A percentile compares a stretch with the other conserved stretches of the same genome.
These are phyloP conservation scores for Xylaria sp. DNA, from an alignment of 2,329 filamentous ascomycete genomes.

Conservation along the genomic window DNA sequence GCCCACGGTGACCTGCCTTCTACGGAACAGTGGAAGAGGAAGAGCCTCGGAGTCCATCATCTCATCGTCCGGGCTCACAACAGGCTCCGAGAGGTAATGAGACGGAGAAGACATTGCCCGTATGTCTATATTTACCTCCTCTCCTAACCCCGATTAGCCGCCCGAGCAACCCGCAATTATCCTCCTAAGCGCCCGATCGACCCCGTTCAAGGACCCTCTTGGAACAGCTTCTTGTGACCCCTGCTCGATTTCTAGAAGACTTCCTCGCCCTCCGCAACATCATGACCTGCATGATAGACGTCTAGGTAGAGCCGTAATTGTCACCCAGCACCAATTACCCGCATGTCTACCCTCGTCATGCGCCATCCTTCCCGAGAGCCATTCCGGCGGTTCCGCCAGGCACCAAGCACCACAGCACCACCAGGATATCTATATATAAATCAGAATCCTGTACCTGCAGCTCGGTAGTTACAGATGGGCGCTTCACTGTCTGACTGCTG, in stretches of 20 bases:
- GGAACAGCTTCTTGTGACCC: slow-evolving; percentile 15
- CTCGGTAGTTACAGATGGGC: slow-evolving; percentile 22
- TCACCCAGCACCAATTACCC: slow-evolving; percentile 20
- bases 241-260: slow-evolving; percentile 24
- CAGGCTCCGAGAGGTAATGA: background rate
- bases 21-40: too few species aligned
- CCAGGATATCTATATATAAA: slow-evolving; percentile 10
- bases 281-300: slow-evolving; percentile 20
- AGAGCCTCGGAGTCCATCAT: background rate
- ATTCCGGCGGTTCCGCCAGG: slow-evolving; percentile 25
- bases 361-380: slow-evolving; percentile 20
- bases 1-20: too few species aligned
- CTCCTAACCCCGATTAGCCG: background rate
- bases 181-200: slow-evolving; percentile 24
- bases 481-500: slow-evolving; percentile 23
- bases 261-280: slow-evolving; percentile 20
- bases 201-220: slow-evolving; percentile 3
- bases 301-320: slow-evolving; percentile 20
- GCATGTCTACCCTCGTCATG: slow-evolving; percentile 20
- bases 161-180: background rate
- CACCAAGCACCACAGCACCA: slow-evolving; percentile 11
- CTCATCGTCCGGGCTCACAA: background rate
- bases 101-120: background rate
- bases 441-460: slow-evolving; percentile 18
- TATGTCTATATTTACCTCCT: background rate